Percentiles rank a stretch among this genome's conserved stretches.
These are phyloP conservation scores for Coniella vitis DNA, from an alignment of 2,329 filamentous ascomycete genomes.

Conservation along the genomic window DNA sequence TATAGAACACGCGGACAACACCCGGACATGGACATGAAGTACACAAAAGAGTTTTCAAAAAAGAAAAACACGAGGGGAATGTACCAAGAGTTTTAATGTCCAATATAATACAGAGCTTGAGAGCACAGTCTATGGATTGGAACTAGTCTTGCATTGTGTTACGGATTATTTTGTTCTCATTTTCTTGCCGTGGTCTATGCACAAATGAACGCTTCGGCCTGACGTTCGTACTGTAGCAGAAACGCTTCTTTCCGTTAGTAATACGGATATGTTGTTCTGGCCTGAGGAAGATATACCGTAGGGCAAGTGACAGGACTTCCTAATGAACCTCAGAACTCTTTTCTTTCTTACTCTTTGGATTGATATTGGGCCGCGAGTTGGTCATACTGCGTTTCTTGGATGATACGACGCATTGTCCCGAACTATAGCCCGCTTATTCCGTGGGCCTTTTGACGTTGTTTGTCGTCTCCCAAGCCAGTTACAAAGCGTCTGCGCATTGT, in stretches of 20 bases:
- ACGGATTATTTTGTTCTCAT: no score
- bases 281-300: constrained; percentile 1
- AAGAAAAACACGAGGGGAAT: constrained; percentile 2
- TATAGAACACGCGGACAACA: background rate
- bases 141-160: no score
- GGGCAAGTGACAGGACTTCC: background rate
- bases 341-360: background rate
- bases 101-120: no score
- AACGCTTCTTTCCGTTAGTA: no score
- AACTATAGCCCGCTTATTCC: background rate
- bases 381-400: background rate
- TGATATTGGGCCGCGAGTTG: background rate
- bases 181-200: no score
- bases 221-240: no score
- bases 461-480: no score
- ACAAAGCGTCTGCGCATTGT: no score
- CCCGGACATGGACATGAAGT: background rate
- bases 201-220: no score
- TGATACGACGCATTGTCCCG: background rate
- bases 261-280: constrained; percentile 1
- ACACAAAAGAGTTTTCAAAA: background rate
- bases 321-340: constrained; percentile 4
- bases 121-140: no score
- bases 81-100: no score
- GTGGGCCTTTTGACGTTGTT: no score